phyloP scores from a whole-genome alignment of 495 filamentous ascomycete species.

The Gamarada debralockiae region DNA sequence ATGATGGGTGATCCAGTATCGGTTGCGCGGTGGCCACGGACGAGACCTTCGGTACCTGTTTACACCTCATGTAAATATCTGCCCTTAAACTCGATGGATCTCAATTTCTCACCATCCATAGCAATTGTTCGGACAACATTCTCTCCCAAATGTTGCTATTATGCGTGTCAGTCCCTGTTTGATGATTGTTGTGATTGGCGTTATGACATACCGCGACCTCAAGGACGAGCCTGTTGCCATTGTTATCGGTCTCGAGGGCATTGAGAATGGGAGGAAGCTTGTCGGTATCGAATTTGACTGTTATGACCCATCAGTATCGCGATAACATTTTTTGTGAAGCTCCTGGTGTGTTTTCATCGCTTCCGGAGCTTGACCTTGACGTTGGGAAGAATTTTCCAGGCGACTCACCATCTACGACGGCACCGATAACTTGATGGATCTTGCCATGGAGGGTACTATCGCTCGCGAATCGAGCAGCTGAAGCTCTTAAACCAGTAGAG shows the following conservation, averaged over 20 bases:
- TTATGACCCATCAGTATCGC: conserved; percentile 15
- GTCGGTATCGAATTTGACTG: conserved; percentile 89
- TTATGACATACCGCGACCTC: conserved; percentile 84
- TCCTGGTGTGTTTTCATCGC: conserved; percentile 12
- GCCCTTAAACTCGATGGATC: not conserved
- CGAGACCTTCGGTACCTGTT: conserved; percentile 96
- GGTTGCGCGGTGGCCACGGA: conserved; percentile 75
- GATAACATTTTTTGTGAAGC: not conserved
- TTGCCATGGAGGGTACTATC: conserved; percentile 64
- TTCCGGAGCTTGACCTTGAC: conserved; percentile 14
- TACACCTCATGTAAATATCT: conserved; percentile 16
- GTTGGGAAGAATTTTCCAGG: conserved; percentile 19
- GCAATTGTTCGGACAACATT: conserved; percentile 99
- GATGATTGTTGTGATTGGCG: conserved; percentile 12
- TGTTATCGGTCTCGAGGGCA: conserved; percentile 86
- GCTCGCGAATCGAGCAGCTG: conserved; percentile 68
- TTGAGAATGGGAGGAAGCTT: conserved; percentile 97
- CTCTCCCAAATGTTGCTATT: conserved; percentile 98
- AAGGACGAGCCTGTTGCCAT: conserved; percentile 90
- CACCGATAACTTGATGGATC: conserved; percentile 79
- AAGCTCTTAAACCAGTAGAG: conserved; percentile 55
- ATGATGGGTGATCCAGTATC: conserved; percentile 96
- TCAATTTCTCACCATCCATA: conserved; percentile 87
- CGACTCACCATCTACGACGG: conserved; percentile 70
- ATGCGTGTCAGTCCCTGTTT: conserved; percentile 35